Conservation (phyloP, 306 rosid genomes). For the Cucumis cinereus region DNA sequence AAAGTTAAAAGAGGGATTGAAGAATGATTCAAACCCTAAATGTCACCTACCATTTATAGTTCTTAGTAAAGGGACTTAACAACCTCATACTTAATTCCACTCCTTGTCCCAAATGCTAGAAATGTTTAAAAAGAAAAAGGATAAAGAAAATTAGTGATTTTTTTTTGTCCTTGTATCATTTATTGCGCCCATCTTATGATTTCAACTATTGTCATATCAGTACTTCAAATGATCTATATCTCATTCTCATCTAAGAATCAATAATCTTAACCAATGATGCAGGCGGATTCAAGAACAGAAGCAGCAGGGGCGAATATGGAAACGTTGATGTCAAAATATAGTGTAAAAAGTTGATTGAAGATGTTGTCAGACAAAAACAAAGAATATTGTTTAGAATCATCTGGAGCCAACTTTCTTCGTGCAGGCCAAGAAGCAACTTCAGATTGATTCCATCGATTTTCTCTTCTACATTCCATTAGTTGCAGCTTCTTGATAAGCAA, state of each 20-base stretch:
- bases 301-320: slow-evolving; percentile 64
- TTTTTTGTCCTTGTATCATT: background rate
- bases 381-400: slow-evolving; percentile 2
- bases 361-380: background rate
- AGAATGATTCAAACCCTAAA: background rate
- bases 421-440: background rate
- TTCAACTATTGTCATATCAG: background rate
- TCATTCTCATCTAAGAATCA: background rate
- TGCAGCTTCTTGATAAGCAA: slow-evolving; percentile 2
- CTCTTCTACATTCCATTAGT: background rate
- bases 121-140: too few relatives aligned
- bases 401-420: background rate
- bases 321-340: slow-evolving; percentile 23
- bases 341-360: slow-evolving; percentile 14
- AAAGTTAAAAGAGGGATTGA: background rate
- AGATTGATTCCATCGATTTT: background rate
- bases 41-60: background rate
- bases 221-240: background rate
- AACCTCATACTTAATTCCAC: too few relatives aligned
- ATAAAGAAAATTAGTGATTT: too few relatives aligned
- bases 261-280: slow-evolving; percentile 7
- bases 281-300: slow-evolving; percentile 65
- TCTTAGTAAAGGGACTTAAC: background rate
- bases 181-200: background rate
- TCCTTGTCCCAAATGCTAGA: too few relatives aligned